phyloP scores from a whole-genome alignment of 805 yeast genomes.

The Metschnikowia picachoensis region DNA sequence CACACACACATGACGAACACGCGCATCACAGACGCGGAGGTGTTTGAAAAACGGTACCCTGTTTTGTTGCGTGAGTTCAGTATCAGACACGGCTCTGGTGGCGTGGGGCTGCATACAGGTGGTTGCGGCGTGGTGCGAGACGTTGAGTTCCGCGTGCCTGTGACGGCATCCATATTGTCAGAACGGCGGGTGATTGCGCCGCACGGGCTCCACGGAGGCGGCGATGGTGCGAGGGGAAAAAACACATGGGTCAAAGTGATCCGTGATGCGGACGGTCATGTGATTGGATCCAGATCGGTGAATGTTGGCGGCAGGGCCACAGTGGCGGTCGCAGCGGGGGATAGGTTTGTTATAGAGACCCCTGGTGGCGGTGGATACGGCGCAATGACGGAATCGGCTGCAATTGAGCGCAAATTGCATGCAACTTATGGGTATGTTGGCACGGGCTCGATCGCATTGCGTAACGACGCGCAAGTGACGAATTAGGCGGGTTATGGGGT shows the following conservation, averaged over 20 bases:
- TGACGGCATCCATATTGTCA: constrained; percentile 50
- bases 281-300: constrained; percentile 17
- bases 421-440: constrained; percentile 19
- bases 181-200: constrained; percentile 87
- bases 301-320: constrained; percentile 20
- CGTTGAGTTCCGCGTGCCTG: constrained; percentile 19
- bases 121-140: constrained; percentile 20
- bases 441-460: constrained; percentile 38
- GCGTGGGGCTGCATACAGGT: constrained; percentile 14
- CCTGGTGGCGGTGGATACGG: constrained; percentile 49
- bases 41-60: constrained; percentile 20
- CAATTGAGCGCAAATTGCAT: constrained; percentile 3
- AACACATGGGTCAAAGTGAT: constrained; percentile 32
- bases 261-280: constrained; percentile 17
- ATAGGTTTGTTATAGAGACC: constrained; percentile 36
- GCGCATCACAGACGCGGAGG: constrained; percentile 20
- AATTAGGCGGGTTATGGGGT: constrained; percentile 20
- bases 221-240: constrained; percentile 65
- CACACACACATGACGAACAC: constrained; percentile 21
- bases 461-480: constrained; percentile 33
- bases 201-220: constrained; percentile 83
- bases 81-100: constrained; percentile 16
- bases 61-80: constrained; percentile 18
- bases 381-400: background rate
- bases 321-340: constrained; percentile 33